These are phyloP conservation scores for Echeveria elegans DNA, from an alignment of 164 flowering plant genomes.

Conservation along the genomic window DNA sequence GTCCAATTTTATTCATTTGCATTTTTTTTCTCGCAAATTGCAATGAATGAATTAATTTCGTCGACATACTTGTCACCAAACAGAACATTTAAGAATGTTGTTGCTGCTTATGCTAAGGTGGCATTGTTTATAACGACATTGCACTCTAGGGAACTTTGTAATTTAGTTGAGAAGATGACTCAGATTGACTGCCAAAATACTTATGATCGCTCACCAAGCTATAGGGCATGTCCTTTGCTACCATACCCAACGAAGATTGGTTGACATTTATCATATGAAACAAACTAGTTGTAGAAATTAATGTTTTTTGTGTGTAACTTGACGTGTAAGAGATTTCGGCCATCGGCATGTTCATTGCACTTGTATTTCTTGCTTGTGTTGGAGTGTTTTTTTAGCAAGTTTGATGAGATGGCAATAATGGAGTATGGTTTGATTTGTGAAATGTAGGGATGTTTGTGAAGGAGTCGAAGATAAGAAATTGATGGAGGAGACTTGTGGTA, in stretches of 20 bases:
- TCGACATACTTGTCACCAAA: not conserved
- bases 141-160: not conserved
- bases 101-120: not conserved
- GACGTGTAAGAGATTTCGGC: no score
- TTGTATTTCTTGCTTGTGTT: not conserved
- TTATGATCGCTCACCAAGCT: no score
- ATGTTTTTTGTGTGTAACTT: no score
- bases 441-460: conserved; percentile 23
- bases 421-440: not conserved
- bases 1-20: not conserved
- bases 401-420: not conserved
- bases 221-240: no score
- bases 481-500: conserved; percentile 44
- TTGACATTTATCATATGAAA: no score
- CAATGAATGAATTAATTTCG: not conserved
- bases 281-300: no score
- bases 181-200: not conserved
- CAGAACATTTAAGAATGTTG: not conserved
- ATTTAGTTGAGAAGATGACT: not conserved
- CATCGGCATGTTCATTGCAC: not conserved
- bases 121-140: conserved; percentile 5
- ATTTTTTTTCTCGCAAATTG: no score
- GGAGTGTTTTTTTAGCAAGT: not conserved
- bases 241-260: no score
- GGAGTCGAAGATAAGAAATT: conserved; percentile 16